These are phyloP conservation scores for Globisporangium lucens DNA, from an alignment of 352 stramenopile species.

Conservation along the genomic window DNA sequence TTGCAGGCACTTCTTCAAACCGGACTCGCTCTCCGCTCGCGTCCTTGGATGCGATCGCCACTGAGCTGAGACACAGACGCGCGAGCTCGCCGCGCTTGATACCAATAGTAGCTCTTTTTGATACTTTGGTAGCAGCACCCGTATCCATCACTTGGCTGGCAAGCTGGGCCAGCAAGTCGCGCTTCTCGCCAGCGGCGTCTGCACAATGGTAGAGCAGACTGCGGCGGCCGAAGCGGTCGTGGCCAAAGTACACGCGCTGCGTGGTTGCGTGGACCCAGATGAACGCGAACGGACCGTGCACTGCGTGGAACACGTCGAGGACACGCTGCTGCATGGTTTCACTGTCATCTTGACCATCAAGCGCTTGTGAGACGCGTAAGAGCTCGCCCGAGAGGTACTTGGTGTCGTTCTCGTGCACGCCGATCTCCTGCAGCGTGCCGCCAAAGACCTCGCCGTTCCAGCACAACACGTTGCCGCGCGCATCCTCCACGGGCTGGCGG, in stretches of 20 bases:
- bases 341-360: not conserved
- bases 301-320: slow-evolving; percentile 32
- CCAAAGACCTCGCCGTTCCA: slow-evolving; percentile 95
- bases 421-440: slow-evolving; percentile 7
- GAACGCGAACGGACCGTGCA: slow-evolving; percentile 87
- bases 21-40: not conserved
- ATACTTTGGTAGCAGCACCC: not conserved
- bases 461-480: slow-evolving; percentile 60
- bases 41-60: slow-evolving; percentile 31
- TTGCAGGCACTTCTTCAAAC: slow-evolving; percentile 74
- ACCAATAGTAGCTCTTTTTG: not conserved
- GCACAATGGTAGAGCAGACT: slow-evolving; percentile 77
- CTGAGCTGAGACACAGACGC: slow-evolving; percentile 41
- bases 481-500: slow-evolving; percentile 81
- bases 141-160: not conserved
- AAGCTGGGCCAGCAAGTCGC: slow-evolving; percentile 25
- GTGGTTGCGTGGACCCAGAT: slow-evolving; percentile 57
- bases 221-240: slow-evolving; percentile 88
- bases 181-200: slow-evolving; percentile 10
- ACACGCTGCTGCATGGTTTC: slow-evolving; percentile 8
- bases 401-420: slow-evolving; percentile 38
- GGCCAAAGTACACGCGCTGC: slow-evolving; percentile 85
- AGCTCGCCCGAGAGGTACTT: slow-evolving; percentile 47
- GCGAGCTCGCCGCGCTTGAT: slow-evolving; percentile 21
- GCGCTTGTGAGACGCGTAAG: slow-evolving; percentile 10